Evolutionary conservation across 345 rosid species (phyloP).

Genomic region (Lumnitzera littorea): DNA sequence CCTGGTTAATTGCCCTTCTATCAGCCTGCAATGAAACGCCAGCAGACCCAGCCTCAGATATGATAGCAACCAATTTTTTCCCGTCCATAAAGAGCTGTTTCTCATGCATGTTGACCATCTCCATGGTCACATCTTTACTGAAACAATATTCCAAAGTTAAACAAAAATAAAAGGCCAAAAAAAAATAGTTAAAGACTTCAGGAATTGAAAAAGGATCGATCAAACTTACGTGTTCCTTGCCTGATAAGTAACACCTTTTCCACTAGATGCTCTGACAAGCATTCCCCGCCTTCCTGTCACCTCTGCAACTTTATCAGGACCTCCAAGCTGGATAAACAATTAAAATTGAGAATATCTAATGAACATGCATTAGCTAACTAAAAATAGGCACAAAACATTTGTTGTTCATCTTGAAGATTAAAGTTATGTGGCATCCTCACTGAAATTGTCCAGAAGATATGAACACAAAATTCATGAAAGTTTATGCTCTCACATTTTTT

Average conservation of each 20-base stretch:
- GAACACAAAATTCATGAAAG: no score
- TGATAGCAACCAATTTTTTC: conserved; percentile 83
- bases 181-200: neutral
- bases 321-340: conserved; percentile 74
- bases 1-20: conserved; percentile 93
- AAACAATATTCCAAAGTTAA: conserved; percentile 18
- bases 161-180: conserved; percentile 10
- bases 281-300: conserved; percentile 98
- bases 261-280: conserved; percentile 92
- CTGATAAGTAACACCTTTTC: conserved; percentile 98
- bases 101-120: conserved; percentile 99
- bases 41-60: conserved; percentile 99
- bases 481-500: no score
- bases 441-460: no score
- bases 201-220: neutral
- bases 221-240: conserved; percentile 85
- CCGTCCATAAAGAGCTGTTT: conserved; percentile 99
- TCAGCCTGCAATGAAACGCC: conserved; percentile 99
- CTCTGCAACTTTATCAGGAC: conserved; percentile 96
- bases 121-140: conserved; percentile 94
- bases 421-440: no score
- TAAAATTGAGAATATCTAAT: conserved; percentile 6
- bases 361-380: neutral
- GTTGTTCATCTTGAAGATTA: neutral
- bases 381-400: neutral